phyloP scores from a whole-genome alignment of 805 yeast genomes.

The Saturnispora kantuleensis region DNA sequence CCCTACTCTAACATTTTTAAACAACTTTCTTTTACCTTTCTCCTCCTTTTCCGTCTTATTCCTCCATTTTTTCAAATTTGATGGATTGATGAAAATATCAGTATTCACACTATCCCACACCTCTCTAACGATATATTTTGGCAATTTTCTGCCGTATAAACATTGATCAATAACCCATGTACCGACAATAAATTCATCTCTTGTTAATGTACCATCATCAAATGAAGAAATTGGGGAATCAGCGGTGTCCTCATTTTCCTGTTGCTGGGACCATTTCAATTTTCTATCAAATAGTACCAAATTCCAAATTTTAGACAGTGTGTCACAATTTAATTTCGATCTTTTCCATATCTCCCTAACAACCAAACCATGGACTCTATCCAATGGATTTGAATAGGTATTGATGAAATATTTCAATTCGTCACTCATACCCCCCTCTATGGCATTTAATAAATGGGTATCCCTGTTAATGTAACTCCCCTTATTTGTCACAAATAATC shows the following conservation, averaged over 20 bases:
- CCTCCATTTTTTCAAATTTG: conserved; percentile 5
- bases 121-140: conserved; percentile 51
- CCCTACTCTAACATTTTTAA: conserved; percentile 11
- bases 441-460: not conserved
- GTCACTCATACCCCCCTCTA: not conserved
- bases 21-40: conserved; percentile 4
- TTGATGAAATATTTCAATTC: conserved; percentile 7
- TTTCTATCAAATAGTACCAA: conserved; percentile 45
- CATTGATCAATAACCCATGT: conserved; percentile 98
- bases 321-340: conserved; percentile 57
- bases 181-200: conserved; percentile 85
- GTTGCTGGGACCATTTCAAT: conserved; percentile 31
- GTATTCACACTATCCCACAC: conserved; percentile 75
- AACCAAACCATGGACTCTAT: conserved; percentile 44
- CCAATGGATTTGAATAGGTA: conserved; percentile 6
- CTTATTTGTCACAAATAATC: conserved; percentile 85
- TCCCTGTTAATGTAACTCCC: conserved; percentile 41
- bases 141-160: conserved; percentile 84
- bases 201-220: conserved; percentile 67
- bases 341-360: conserved; percentile 77
- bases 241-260: not conserved
- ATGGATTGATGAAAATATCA: conserved; percentile 1
- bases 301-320: conserved; percentile 60
- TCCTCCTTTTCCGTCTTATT: not conserved
- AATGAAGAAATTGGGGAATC: conserved; percentile 28